These are phyloP conservation scores for Chaetoceros muelleri DNA, from an alignment of 108 stramenopile species.

Conservation along the genomic window DNA sequence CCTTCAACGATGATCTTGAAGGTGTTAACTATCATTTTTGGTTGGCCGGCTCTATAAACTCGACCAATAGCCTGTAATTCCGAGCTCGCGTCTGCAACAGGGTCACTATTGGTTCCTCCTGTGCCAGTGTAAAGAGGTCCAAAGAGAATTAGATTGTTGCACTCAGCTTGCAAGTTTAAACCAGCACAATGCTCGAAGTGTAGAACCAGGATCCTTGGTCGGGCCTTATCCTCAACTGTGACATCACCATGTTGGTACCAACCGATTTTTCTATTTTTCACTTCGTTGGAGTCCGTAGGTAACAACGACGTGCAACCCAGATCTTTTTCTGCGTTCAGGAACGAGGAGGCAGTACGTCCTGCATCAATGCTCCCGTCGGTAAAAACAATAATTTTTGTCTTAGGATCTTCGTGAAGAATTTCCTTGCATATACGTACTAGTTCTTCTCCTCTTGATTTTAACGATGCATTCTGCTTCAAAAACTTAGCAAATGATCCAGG, in stretches of 20 bases:
- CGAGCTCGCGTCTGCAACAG: constrained; percentile 53
- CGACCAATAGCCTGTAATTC: constrained; percentile 71
- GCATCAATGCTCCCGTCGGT: constrained; percentile 46
- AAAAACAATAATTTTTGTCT: constrained; percentile 72
- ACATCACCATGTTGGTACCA: constrained; percentile 63
- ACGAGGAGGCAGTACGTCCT: constrained; percentile 20
- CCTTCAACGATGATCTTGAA: constrained; percentile 48
- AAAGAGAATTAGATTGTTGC: constrained; percentile 58
- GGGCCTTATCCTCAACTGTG: constrained; percentile 44
- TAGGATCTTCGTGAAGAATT: constrained; percentile 31
- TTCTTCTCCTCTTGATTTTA: constrained; percentile 23
- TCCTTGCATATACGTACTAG: constrained; percentile 30
- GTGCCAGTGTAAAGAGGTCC: constrained; percentile 49
- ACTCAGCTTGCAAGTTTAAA: constrained; percentile 60
- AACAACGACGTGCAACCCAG: constrained; percentile 42
- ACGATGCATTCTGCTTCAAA: constrained; percentile 34
- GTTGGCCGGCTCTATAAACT: constrained; percentile 56
- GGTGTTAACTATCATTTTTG: constrained; percentile 33
- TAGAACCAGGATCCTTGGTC: constrained; percentile 56
- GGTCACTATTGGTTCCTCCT: constrained; percentile 34
- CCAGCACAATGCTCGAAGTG: constrained; percentile 63
- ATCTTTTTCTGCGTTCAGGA: constrained; percentile 13
- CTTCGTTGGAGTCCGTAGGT: constrained; percentile 28
- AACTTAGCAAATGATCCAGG: constrained; percentile 17
- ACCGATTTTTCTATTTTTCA: constrained; percentile 48